Conservation (phyloP, 371 early-diverging fungal species). For the Mucor piriformis region DNA sequence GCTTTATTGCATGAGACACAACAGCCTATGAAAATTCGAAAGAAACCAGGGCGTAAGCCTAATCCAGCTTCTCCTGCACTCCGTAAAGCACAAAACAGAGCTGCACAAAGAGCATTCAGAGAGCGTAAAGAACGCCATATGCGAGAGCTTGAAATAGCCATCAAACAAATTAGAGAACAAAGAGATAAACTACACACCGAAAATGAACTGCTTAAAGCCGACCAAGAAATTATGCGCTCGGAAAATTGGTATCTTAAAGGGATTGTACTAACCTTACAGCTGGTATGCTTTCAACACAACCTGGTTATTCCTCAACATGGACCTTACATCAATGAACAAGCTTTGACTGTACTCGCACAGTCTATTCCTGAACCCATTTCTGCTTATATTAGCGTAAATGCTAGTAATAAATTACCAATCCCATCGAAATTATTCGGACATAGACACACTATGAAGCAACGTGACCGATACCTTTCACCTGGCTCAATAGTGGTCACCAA, state of each 20-base stretch:
- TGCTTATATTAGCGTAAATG: slow-evolving; percentile 43
- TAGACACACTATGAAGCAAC: slow-evolving; percentile 26
- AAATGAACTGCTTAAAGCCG: slow-evolving; percentile 52
- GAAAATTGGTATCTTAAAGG: slow-evolving; percentile 70
- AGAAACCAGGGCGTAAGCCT: slow-evolving; percentile 87
- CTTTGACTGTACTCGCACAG: slow-evolving; percentile 37
- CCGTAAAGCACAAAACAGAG: slow-evolving; percentile 82
- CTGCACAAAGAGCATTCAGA: slow-evolving; percentile 81
- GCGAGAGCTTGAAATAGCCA: slow-evolving; percentile 64
- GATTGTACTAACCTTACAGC: slow-evolving; percentile 56
- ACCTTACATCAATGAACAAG: slow-evolving; percentile 44
- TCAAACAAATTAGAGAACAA: slow-evolving; percentile 64
- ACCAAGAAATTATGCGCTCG: slow-evolving; percentile 56
- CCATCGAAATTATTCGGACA: slow-evolving; percentile 31
- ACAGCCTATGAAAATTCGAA: slow-evolving; percentile 50
- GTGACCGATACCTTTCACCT: slow-evolving; percentile 32
- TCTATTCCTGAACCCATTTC: slow-evolving; percentile 44
- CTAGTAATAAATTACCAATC: slow-evolving; percentile 39
- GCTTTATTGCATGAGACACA: neutral
- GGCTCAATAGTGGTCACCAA: slow-evolving; percentile 42
- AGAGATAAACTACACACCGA: slow-evolving; percentile 52
- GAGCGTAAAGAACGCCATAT: slow-evolving; percentile 80
- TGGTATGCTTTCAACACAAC: slow-evolving; percentile 50
- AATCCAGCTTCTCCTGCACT: slow-evolving; percentile 71
- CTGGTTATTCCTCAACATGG: slow-evolving; percentile 47